Conservation (phyloP, 2,329 filamentous ascomycete genomes). For the Exophiala calicioides region DNA sequence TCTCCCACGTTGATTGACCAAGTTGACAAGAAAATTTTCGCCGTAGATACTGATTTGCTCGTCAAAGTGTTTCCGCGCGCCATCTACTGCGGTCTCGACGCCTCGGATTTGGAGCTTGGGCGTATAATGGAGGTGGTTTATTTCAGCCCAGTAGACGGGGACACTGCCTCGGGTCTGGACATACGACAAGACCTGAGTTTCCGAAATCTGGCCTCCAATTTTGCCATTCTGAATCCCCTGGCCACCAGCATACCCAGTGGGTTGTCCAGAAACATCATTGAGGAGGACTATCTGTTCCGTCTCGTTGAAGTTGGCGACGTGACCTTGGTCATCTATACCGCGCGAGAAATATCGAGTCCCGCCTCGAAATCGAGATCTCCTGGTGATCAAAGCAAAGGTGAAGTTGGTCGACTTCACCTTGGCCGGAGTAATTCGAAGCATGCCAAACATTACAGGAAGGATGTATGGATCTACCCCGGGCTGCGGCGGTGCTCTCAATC, state of each 20-base stretch:
- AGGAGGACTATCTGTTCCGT: slow-evolving; percentile 90
- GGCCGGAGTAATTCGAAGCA: slow-evolving; percentile 87
- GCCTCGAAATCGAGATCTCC: slow-evolving; percentile 81
- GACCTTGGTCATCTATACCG: slow-evolving; percentile 86
- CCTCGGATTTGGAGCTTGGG: slow-evolving; percentile 86
- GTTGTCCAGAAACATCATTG: slow-evolving; percentile 74
- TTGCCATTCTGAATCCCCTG: slow-evolving; percentile 74
- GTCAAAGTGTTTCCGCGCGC: slow-evolving; percentile 83
- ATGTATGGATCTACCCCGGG: slow-evolving; percentile 86
- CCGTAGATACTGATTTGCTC: slow-evolving; percentile 93
- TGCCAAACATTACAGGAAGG: slow-evolving; percentile 91
- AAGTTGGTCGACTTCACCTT: slow-evolving; percentile 80
- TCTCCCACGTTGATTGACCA: slow-evolving; percentile 94
- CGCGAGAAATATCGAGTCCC: slow-evolving; percentile 95
- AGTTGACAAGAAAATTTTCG: slow-evolving; percentile 94
- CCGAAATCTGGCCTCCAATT: slow-evolving; percentile 62
- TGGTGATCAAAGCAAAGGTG: slow-evolving; percentile 83
- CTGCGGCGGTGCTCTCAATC: slow-evolving; percentile 58
- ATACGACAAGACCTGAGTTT: slow-evolving; percentile 88
- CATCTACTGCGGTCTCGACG: slow-evolving; percentile 74
- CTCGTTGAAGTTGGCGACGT: slow-evolving; percentile 99
- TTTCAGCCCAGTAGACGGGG: slow-evolving; percentile 92
- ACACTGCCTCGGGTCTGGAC: slow-evolving; percentile 96
- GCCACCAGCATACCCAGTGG: slow-evolving; percentile 79
- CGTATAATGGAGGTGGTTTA: slow-evolving; percentile 89